Percentiles rank a stretch among this genome's conserved stretches.
Conservation (phyloP, 2,329 filamentous ascomycete genomes). For the Diaporthe sp. region DNA sequence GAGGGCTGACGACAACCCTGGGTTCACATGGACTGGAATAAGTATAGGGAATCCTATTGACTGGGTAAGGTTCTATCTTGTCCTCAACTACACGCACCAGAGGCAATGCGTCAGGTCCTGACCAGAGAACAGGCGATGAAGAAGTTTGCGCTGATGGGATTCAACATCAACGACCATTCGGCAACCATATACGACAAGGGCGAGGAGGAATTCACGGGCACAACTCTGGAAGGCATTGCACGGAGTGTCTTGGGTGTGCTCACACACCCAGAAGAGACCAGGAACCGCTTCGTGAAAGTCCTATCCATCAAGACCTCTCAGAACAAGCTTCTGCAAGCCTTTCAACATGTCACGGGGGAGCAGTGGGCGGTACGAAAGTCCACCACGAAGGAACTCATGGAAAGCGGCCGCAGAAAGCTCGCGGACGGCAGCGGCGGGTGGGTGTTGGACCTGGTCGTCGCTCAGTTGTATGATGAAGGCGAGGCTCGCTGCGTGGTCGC, state of each 20-base stretch:
- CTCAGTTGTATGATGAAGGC: slow-evolving; percentile 48
- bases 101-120: neutral
- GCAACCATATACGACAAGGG: slow-evolving; percentile 64
- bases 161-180: slow-evolving; percentile 42
- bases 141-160: slow-evolving; percentile 47
- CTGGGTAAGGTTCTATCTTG: no score
- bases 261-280: slow-evolving; percentile 62
- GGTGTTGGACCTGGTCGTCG: slow-evolving; percentile 47
- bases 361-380: slow-evolving; percentile 42
- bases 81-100: no score
- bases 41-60: slow-evolving; percentile 49
- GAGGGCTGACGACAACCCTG: slow-evolving; percentile 39
- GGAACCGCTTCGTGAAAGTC: slow-evolving; percentile 63
- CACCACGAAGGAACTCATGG: slow-evolving; percentile 20
- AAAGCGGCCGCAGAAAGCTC: slow-evolving; percentile 41
- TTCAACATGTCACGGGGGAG: slow-evolving; percentile 41
- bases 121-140: slow-evolving; percentile 36
- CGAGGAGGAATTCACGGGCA: slow-evolving; percentile 59
- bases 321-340: slow-evolving; percentile 41
- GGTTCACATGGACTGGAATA: slow-evolving; percentile 48
- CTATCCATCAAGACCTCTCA: slow-evolving; percentile 48
- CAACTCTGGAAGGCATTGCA: slow-evolving; percentile 60
- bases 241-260: slow-evolving; percentile 63
- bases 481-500: slow-evolving; percentile 46
- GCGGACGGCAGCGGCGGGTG: slow-evolving; percentile 42